Evolutionary conservation across 768 basidiomycete genomes (phyloP), one percentile per base, ranked within the genome.

Genomic region (Ramaria sp.): DNA sequence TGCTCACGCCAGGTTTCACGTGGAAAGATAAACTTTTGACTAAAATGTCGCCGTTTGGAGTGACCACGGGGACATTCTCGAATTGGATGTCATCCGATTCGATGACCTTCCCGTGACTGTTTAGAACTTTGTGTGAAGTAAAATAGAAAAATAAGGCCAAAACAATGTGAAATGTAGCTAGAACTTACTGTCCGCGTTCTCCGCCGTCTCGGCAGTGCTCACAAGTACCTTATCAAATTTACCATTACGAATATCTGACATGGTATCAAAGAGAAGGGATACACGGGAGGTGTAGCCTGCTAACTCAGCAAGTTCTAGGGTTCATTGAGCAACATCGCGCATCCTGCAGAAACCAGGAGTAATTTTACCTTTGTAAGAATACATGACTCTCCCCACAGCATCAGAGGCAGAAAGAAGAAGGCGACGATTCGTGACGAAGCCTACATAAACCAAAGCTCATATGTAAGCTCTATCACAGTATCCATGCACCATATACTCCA

Each of bases 221-320:
- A 96, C 84, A 13, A 93, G 74, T 25, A 81, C 83, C 69, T 98
- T 99, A 65, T 94, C 79, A 57, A 89, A 96, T 62, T 83, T 85
- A 27, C 92, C 91, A 48, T 77, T 70, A 56, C 81, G 80, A 22
- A 95, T 81, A 56, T 94, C 92, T 20, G 81, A 74, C 81, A 98
- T 95, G 0, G 92, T 91, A 52, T 94, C 88, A 8, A 99, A 76
- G 0, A 97, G 75, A 42, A 83, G 78, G 30, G 87, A 83, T 0
- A 99, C 95, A 13, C 95, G 82, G 1, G 90, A 80, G 2, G 95
- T 97, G 65, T 96, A 97, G 10, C 95, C 95, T 3, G 95, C 92
- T 32, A 99, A 79, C 65, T 99, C 95, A 4, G 91, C 82, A 3
- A 99, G 74, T 65, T 98, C 94, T 71, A 57, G 48, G 60, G 20